Evolutionary conservation across 176 grass and related monocot species (phyloP).

Genomic region (Rhipidocladum racemiflorum): DNA sequence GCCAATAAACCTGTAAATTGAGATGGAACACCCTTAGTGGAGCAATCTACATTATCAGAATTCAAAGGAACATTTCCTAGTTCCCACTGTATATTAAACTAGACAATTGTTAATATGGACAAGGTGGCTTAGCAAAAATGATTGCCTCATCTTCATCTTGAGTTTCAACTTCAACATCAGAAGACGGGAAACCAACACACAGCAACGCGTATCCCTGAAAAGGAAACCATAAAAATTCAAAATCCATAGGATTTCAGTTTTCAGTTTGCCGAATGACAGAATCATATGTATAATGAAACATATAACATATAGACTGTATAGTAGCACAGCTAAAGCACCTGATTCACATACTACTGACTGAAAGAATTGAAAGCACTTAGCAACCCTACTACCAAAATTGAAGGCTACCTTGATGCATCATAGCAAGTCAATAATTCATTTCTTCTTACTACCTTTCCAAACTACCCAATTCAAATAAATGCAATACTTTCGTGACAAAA

Average conservation of each 20-base stretch:
- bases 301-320: neutral
- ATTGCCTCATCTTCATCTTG: slow-evolving; percentile 96
- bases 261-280: neutral
- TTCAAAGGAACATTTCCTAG: slow-evolving; percentile 12
- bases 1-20: slow-evolving; percentile 79
- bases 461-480: neutral
- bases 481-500: neutral
- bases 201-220: slow-evolving; percentile 88
- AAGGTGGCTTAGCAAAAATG: neutral
- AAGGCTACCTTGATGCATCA: neutral
- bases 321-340: neutral
- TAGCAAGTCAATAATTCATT: neutral
- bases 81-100: neutral
- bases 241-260: neutral
- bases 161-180: slow-evolving; percentile 90
- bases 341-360: neutral
- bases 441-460: neutral
- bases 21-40: neutral
- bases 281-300: neutral
- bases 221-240: slow-evolving; percentile 14
- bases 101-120: neutral
- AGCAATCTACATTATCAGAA: neutral
- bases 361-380: neutral
- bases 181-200: slow-evolving; percentile 89
- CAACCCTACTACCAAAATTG: neutral